Evolutionary conservation across 2,329 filamentous ascomycete species (phyloP).

Genomic region (Fusarium sp.): DNA sequence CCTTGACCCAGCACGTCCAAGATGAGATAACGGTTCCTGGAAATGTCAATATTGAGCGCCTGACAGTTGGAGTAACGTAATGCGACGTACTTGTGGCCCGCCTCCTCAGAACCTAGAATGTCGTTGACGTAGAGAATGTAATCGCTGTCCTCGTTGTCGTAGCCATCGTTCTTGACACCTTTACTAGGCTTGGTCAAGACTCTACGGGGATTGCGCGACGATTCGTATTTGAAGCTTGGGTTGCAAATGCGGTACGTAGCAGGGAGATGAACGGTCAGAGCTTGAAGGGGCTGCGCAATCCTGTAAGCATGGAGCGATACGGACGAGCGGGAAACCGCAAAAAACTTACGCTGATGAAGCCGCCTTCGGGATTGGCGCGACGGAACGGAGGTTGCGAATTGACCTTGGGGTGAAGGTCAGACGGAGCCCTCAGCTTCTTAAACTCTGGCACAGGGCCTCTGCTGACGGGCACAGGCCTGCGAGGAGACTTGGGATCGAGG

Average conservation of each 20-base stretch:
- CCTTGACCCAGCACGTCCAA: conserved; percentile 96
- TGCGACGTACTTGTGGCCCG: conserved; percentile 86
- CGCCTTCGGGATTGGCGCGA: conserved; percentile 94
- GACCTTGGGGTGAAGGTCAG: conserved; percentile 84
- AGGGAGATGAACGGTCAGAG: conserved; percentile 90
- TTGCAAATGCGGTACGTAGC: conserved; percentile 99
- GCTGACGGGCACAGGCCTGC: conserved; percentile 62
- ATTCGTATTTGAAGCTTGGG: conserved; percentile 98
- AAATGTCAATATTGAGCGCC: conserved; percentile 21
- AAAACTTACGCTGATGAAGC: conserved; percentile 90
- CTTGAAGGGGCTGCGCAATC: conserved; percentile 83
- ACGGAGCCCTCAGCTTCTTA: conserved; percentile 77
- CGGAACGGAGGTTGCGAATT: conserved; percentile 91
- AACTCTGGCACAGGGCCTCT: conserved; percentile 88
- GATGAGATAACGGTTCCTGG: conserved; percentile 94
- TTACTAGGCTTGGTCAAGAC: conserved; percentile 99
- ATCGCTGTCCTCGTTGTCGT: conserved; percentile 98
- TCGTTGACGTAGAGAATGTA: conserved; percentile 99
- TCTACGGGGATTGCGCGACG: conserved; percentile 92
- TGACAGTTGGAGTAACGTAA: neutral
- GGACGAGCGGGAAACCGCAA: neutral
- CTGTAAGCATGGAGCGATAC: conserved; percentile 19
- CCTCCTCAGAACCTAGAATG: conserved; percentile 96
- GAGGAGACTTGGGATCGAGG: conserved; percentile 69
- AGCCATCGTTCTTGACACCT: conserved; percentile 97